These are phyloP conservation scores for Dictyostelium brefeldianum DNA, from an alignment of 78 protist genomes.

Conservation along the genomic window DNA sequence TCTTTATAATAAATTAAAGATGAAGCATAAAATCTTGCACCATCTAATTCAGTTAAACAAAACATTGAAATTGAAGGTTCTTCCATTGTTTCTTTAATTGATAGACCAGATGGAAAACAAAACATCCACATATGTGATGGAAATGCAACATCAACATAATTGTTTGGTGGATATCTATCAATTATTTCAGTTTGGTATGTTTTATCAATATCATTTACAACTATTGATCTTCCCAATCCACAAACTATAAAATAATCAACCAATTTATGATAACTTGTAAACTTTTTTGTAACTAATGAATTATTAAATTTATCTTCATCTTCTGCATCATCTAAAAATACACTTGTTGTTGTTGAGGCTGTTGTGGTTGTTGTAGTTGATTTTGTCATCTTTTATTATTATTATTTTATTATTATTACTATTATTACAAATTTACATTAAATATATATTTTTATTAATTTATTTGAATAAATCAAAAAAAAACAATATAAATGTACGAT, in stretches of 20 bases:
- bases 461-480: no score
- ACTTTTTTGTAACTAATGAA: neutral
- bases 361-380: neutral
- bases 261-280: constrained; percentile 37
- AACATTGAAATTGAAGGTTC: constrained; percentile 73
- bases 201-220: constrained; percentile 24
- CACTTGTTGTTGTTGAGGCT: neutral
- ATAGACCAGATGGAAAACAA: constrained; percentile 79
- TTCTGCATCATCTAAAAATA: neutral
- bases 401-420: neutral
- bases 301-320: neutral
- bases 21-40: constrained; percentile 70
- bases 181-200: constrained; percentile 62
- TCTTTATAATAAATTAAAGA: constrained; percentile 56
- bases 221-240: constrained; percentile 63
- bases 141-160: constrained; percentile 35
- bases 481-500: no score
- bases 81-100: neutral
- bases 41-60: constrained; percentile 71
- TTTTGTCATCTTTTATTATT: neutral
- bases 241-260: constrained; percentile 73
- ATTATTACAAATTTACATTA: neutral
- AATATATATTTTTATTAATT: no score
- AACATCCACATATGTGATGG: constrained; percentile 82
- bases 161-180: constrained; percentile 46